Percentiles rank a stretch among this genome's conserved stretches.
Evolutionary conservation across 352 stramenopile species (phyloP).

Genomic region (Phytophthora sp.): DNA sequence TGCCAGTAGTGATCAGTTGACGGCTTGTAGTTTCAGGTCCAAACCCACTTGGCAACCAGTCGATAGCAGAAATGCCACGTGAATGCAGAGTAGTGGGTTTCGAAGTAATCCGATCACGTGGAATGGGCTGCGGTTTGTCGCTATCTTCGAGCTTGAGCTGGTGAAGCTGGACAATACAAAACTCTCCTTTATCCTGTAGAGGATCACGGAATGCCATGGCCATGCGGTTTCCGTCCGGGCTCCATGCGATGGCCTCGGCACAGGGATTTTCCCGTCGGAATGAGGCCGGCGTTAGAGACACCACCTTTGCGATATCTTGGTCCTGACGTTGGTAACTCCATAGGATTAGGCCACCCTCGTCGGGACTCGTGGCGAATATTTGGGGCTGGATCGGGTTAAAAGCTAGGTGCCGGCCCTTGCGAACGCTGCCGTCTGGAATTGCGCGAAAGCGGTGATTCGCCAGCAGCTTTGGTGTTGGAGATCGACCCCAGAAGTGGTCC

Average conservation of each 20-base stretch:
- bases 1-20: constrained; percentile 72
- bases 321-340: constrained; percentile 76
- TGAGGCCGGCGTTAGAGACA: constrained; percentile 58
- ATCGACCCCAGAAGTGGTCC: constrained; percentile 82
- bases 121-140: constrained; percentile 50
- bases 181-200: constrained; percentile 63
- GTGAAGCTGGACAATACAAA: constrained; percentile 79
- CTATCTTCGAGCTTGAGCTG: constrained; percentile 61
- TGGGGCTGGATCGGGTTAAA: constrained; percentile 81
- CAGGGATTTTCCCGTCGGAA: constrained; percentile 73
- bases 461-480: constrained; percentile 67
- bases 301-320: constrained; percentile 68
- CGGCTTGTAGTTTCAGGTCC: constrained; percentile 51
- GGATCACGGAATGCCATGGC: constrained; percentile 84
- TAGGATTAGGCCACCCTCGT: constrained; percentile 80
- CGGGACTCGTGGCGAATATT: constrained; percentile 77
- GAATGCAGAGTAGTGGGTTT: constrained; percentile 69
- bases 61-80: constrained; percentile 68
- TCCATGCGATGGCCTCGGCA: constrained; percentile 80
- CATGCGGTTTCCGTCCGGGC: constrained; percentile 71
- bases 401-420: constrained; percentile 74
- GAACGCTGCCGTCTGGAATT: constrained; percentile 65
- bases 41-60: constrained; percentile 67
- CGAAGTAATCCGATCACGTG: constrained; percentile 58
- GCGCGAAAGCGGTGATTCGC: constrained; percentile 65